Evolutionary conservation across 139 green algal genomes (phyloP).

Genomic region (Chlorella vulgaris): DNA sequence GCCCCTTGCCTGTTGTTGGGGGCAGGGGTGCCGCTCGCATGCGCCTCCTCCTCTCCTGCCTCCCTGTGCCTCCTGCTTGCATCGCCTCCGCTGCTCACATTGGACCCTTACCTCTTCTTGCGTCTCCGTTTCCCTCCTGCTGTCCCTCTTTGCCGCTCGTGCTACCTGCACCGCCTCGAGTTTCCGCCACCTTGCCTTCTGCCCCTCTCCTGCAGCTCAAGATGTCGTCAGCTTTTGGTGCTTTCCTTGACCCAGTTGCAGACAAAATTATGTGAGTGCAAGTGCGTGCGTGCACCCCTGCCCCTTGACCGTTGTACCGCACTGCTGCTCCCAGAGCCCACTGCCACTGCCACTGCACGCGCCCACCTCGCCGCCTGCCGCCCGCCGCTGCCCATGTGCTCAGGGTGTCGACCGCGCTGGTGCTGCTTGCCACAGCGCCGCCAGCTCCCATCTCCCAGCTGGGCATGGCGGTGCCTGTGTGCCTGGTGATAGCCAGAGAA

Average conservation of each 20-base stretch:
- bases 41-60: too few species aligned
- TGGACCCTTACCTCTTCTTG: too few species aligned
- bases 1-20: too few species aligned
- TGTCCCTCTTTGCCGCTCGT: not conserved
- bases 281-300: not conserved
- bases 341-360: too few species aligned
- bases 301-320: too few species aligned
- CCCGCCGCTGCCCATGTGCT: not conserved
- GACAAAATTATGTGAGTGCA: constrained; percentile 82
- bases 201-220: constrained; percentile 41
- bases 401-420: constrained; percentile 88
- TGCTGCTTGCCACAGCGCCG: constrained; percentile 82
- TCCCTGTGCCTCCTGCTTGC: too few species aligned
- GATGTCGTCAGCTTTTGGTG: constrained; percentile 82
- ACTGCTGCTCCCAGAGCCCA: too few species aligned
- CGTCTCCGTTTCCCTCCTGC: not conserved
- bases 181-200: too few species aligned
- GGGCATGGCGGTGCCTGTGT: constrained; percentile 35
- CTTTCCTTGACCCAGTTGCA: constrained; percentile 97
- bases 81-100: too few species aligned
- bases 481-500: constrained; percentile 87
- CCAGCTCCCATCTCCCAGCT: constrained; percentile 37
- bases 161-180: not conserved
- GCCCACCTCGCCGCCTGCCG: too few species aligned
- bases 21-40: too few species aligned